Percentiles rank a stretch among this genome's conserved stretches.
Conservation (phyloP, 805 yeast species). For the Saccharomycopsis fodiens region DNA sequence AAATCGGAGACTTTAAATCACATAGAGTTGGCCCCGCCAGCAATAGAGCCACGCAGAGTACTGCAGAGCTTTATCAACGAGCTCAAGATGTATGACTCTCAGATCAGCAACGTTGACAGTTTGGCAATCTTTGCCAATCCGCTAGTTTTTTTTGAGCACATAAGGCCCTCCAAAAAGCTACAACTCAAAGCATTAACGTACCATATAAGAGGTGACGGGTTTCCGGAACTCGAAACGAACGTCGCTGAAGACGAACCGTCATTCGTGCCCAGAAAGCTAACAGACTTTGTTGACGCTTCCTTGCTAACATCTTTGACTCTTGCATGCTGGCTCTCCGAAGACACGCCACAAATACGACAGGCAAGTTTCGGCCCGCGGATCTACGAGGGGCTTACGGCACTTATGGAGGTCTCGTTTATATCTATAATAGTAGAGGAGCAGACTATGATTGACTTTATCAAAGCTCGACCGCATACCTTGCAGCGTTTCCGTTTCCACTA, state of each 20-base stretch:
- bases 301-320: slow-evolving; percentile 5
- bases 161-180: neutral
- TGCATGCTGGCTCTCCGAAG: slow-evolving; percentile 9
- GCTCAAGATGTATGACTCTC: neutral
- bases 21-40: slow-evolving; percentile 7
- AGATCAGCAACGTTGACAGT: neutral
- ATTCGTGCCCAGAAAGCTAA: neutral
- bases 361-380: slow-evolving; percentile 4
- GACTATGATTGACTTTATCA: slow-evolving; percentile 6
- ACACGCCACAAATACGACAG: neutral
- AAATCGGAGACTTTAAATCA: neutral
- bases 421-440: slow-evolving; percentile 14
- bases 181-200: slow-evolving; percentile 3
- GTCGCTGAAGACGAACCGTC: neutral
- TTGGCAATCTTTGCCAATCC: slow-evolving; percentile 10
- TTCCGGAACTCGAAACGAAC: neutral
- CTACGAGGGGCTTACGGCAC: slow-evolving; percentile 5
- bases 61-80: neutral
- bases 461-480: neutral
- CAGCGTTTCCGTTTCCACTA: slow-evolving; percentile 18
- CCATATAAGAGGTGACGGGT: slow-evolving; percentile 10
- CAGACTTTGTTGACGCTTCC: slow-evolving; percentile 6
- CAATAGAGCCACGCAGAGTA: neutral
- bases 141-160: neutral
- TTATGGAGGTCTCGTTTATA: slow-evolving; percentile 12